phyloP scores from a whole-genome alignment of 2,329 filamentous ascomycete genomes.

The Nigrospora oryzae region DNA sequence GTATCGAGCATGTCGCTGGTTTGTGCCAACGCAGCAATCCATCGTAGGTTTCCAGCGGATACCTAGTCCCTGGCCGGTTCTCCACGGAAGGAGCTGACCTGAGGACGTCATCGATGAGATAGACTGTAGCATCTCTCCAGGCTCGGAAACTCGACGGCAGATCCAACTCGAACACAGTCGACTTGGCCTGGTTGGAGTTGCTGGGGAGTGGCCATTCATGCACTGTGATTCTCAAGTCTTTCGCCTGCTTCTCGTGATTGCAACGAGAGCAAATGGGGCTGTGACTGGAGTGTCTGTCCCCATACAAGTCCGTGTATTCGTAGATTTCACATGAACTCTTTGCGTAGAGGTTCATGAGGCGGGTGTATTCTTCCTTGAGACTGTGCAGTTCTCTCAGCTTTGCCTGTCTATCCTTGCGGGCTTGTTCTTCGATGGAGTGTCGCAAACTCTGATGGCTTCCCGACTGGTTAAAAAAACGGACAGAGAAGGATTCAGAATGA shows the following conservation, averaged over 20 bases:
- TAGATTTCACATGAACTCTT: background rate
- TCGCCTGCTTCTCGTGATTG: background rate
- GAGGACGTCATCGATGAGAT: constrained; percentile 1
- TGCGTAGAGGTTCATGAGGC: background rate
- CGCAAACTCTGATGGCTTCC: background rate
- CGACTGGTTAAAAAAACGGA: background rate
- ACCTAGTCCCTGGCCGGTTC: background rate
- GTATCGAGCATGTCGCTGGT: background rate
- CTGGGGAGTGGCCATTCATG: constrained; percentile 1
- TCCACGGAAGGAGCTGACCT: background rate
- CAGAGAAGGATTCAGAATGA: background rate
- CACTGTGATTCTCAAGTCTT: background rate
- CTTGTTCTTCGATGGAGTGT: background rate
- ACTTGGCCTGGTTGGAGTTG: background rate
- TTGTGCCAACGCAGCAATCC: background rate
- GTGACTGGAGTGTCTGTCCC: background rate
- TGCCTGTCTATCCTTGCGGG: background rate
- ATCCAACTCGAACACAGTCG: constrained; percentile 1
- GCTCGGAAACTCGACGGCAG: background rate
- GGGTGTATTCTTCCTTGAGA: background rate
- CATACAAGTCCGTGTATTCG: background rate
- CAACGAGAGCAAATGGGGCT: background rate
- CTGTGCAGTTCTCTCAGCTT: background rate
- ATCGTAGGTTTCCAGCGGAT: background rate
- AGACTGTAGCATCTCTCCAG: constrained; percentile 1